Base-by-base conservation (phyloP, 2,329 filamentous ascomycete species). In the Penicillium sp. region DNA sequence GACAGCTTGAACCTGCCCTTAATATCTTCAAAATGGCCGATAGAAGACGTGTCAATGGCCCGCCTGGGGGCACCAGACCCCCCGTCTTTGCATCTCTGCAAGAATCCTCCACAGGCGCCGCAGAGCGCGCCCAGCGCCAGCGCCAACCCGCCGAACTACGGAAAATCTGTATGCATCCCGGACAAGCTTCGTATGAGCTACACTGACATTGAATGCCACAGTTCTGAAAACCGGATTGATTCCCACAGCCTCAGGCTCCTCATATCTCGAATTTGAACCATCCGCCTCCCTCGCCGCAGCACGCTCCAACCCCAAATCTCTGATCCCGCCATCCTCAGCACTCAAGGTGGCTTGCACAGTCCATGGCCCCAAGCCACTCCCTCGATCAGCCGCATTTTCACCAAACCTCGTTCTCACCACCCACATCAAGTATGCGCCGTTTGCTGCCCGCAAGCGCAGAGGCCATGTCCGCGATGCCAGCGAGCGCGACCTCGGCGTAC, bases 361-460 rank as follows among this genome's bases (percentile, higher is more conserved):
- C 51, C 93, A 97, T 75, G 94, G 94, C 1, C 94, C 94, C 3
- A 87, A 92, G 63, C 92, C 94, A 22, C 83, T 99, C 40, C 92
- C 93, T 31, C 86, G 92, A 70, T 95, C 90, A 52, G 91, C 91
- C 27, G 88, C 91, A 1, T 99, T 97, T 77, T 94, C 91, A 49
- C 91, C 94, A 9, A 92, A 96, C 66, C 86, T 97, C 60, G 88
- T 97, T 43, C 83, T 99, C 48, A 91, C 90, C 13, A 95, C 93
- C 2, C 91, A 96, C 64, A 89, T 99, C 69, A 99, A 97, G 77
- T 97, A 96, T 71, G 92, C 94, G 0, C 92, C 94, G 0, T 99
- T 99, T 70, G 93, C 94, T 2, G 91, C 91, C 5, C 84, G 89
- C 54, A 84, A 88, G 65, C 83, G 94, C 55, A 85, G 90, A 70